Evolutionary conservation across 805 yeast genomes (phyloP), one percentile per base, ranked within the genome.

Genomic region (Cephaloascus albidus): DNA sequence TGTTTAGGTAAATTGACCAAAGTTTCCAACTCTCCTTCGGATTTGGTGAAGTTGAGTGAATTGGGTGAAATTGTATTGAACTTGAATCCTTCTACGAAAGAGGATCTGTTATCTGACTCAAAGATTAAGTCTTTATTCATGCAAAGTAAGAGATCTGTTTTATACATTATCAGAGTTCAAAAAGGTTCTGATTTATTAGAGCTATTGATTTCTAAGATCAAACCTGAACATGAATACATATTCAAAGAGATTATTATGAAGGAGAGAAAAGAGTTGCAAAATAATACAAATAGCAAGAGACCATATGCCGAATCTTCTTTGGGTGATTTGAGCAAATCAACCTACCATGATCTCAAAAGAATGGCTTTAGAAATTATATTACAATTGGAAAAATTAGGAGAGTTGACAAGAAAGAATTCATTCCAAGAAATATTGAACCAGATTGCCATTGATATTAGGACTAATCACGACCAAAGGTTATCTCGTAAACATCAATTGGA

Each of bases 121-220:
- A 80, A 78, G 50, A 58, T 71, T 31, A 73, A 72, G 38, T 63
- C 82, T 4, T 59, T 85, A 23, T 64, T 81, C 50, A 72, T 86
- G 39, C 88, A 86, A 52, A 87, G 84, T 1, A 90, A 90, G 55
- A 67, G 95, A 45, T 82, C 88, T 47, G 62, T 89, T n/a, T 61
- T 83, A 14, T 87, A 87, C 52, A 77, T 90, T 51, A 76, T 89
- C 45, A 78, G 88, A 46, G 85, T 93, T 4, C 97, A 93, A 63
- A 74, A 75, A 12, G 79, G 79, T 19, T 65, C 72, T 2, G 80
- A 78, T 45, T 67, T 90, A 36, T 71, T 81, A 40, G 90, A 84
- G 38, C 60, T 86, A 39, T 57, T 87, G 38, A 68, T 84, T 8
- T 73, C 80, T 3, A 83, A 82, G 3, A 85, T 85, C 23, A 65